Base-by-base conservation (phyloP, 2,329 filamentous ascomycete species). In the Fusarium anthophilum region DNA sequence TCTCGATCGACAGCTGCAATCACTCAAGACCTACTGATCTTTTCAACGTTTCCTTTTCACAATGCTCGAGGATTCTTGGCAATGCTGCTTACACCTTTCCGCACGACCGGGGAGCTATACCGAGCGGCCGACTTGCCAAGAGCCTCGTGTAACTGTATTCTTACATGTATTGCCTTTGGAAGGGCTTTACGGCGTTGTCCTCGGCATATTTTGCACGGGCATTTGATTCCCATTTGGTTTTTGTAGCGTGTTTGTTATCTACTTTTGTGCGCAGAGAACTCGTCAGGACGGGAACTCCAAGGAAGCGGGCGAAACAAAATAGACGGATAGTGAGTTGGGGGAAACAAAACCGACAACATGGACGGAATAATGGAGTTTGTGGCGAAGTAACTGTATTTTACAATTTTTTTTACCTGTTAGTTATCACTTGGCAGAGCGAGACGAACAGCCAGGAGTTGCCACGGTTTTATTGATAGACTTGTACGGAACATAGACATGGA, bases 401-500 rank as follows among this genome's bases (percentile, higher is more conserved):
- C 39, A 45, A 41, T 26, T 38, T 26, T 74, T 45, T 72, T 45
- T 68, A 55, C n/a, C 41, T 74, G 51, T 30, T 38, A 53, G 51
- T 30, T 38, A 53, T 62, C 28, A 39, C 56, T 72, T 57, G 45
- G 48, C 44, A 35, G 30, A 32, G 18, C 15, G 60, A 59, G 60
- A 67, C 56, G 43, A 63, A 55, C 44, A 45, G 56, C 30, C 18
- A 39, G 48, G 53, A 62, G 30, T 50, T 54, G 53, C 18, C 51
- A 41, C 18, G 48, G 53, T 26, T 66, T 30, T 60, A 59, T 71
- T 65, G 37, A 74, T 74, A 74, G 72, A 74, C 41, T 72, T 62
- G 32, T 56, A 68, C 56, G 73, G 51, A 55, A 59, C 39, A 59
- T 74, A 75, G 72, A 74, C 56, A 66, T 38, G 72, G 51, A 63